Conservation (phyloP, 352 stramenopile genomes). For the Phytophthora sp. region DNA sequence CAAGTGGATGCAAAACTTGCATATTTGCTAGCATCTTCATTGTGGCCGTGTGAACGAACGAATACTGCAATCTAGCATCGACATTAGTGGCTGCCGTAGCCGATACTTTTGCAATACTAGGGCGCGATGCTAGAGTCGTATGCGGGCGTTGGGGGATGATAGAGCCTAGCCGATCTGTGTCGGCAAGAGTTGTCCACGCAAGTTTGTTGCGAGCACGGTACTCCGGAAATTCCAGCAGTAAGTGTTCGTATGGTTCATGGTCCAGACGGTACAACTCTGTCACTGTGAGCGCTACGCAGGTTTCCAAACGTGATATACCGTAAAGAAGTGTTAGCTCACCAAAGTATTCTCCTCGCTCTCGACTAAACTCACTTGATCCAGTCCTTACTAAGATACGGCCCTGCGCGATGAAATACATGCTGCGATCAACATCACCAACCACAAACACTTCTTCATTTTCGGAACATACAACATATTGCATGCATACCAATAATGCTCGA, state of each 20-base stretch:
- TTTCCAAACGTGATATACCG: conserved; percentile 65
- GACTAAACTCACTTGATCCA: conserved; percentile 46
- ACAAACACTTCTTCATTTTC: conserved; percentile 71
- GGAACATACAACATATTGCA: conserved; percentile 72
- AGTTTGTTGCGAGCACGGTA: conserved; percentile 57
- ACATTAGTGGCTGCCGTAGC: conserved; percentile 10
- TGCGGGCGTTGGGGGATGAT: neutral
- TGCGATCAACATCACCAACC: conserved; percentile 71
- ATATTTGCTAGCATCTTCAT: conserved; percentile 62
- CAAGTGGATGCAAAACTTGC: conserved; percentile 45
- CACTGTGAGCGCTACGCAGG: conserved; percentile 60
- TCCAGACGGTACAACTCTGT: conserved; percentile 78
- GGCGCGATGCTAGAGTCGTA: conserved; percentile 13
- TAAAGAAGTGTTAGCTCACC: conserved; percentile 66
- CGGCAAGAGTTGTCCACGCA: conserved; percentile 49
- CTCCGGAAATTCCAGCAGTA: conserved; percentile 72
- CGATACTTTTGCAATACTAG: conserved; percentile 11
- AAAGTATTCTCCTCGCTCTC: conserved; percentile 71
- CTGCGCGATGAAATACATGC: conserved; percentile 83
- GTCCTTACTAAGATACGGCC: conserved; percentile 69
- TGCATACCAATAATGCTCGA: conserved; percentile 56
- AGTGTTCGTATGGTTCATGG: conserved; percentile 58
- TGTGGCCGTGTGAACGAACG: conserved; percentile 49
- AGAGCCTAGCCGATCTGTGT: neutral
- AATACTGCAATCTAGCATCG: conserved; percentile 48